Conservation (phyloP, 2,329 filamentous ascomycete species). For the Neonectria punicea region DNA sequence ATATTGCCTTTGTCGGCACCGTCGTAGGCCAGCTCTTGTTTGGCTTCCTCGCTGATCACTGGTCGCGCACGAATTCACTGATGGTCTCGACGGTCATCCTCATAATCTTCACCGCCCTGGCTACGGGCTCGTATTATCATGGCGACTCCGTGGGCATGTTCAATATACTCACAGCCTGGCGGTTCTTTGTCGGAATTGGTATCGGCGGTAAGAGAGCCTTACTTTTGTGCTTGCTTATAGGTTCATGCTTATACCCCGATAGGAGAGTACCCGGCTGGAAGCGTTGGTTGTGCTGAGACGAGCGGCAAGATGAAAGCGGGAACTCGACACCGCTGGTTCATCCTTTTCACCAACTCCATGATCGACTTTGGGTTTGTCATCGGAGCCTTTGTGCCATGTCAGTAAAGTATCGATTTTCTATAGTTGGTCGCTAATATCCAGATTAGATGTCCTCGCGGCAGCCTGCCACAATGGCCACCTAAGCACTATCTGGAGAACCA, state of each 20-base stretch:
- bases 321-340: constrained; percentile 89
- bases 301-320: constrained; percentile 84
- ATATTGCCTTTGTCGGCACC: constrained; percentile 88
- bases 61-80: constrained; percentile 84
- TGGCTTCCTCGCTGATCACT: constrained; percentile 84
- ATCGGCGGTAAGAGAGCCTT: constrained; percentile 68
- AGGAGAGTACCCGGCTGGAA: constrained; percentile 81
- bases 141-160: constrained; percentile 78
- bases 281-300: constrained; percentile 84
- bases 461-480: constrained; percentile 70
- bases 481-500: constrained; percentile 83
- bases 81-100: constrained; percentile 85
- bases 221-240: fast-evolving
- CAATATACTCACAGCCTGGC: constrained; percentile 79
- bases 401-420: constrained; percentile 14
- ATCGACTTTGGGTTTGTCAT: constrained; percentile 88
- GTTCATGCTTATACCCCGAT: neutral
- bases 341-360: constrained; percentile 88
- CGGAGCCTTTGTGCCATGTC: constrained; percentile 77
- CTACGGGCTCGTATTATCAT: constrained; percentile 79
- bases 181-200: constrained; percentile 84
- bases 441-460: constrained; percentile 61
- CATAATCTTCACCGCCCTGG: constrained; percentile 84
- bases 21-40: constrained; percentile 85
- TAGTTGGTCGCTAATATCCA: neutral